Base-by-base conservation (phyloP, 106 monocot species). In the Hemerocallis citrina region DNA sequence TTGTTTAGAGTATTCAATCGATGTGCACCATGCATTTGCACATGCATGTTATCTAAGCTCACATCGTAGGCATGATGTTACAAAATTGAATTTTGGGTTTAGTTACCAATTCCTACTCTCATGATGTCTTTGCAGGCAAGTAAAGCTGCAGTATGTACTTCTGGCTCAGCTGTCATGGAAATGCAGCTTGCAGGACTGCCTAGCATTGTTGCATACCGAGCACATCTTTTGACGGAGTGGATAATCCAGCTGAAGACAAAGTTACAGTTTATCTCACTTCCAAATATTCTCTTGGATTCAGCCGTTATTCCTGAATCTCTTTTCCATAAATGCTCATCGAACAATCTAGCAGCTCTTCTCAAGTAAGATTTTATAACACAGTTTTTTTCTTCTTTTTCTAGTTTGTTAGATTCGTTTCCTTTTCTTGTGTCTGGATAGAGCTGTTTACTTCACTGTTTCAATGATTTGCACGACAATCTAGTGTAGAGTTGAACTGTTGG, bases 141-240 rank as follows among this genome's bases (percentile, higher is more conserved):
- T 72, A 84, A 27, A 57, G 87, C 75, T 70, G 96, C 91, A 48
- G 62, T 98, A 52, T 92, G 85, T 62, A 79, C 91, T 65, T 98
- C 96, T 43, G 96, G 91, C 11, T 79, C 96, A 52, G 84, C 91
- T 67, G 84, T 88, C 42, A 71, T 92, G 79, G 96, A 98, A 46
- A 55, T 98, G 42, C 80, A 74, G 64, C 84, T 98, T 62, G 84
- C 88, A 43, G 65, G 73, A 22, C 31, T 98, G 15, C 91, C 96
- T 25, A 84, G 81, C 75, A 74, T 91, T 24, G 87, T 98, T 67
- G 80, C 91, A 65, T 98, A 98, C 71, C 73, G 72, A 51, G 96
- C 91, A 45, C 91, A 98, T 75, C 64, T 88, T 40, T 67, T 98
- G 61, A 98, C 96, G 13, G 96, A 98, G 34, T 87, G 73, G 74